Conservation (phyloP, 495 filamentous ascomycete genomes). For the Cercophora newfieldiana region DNA sequence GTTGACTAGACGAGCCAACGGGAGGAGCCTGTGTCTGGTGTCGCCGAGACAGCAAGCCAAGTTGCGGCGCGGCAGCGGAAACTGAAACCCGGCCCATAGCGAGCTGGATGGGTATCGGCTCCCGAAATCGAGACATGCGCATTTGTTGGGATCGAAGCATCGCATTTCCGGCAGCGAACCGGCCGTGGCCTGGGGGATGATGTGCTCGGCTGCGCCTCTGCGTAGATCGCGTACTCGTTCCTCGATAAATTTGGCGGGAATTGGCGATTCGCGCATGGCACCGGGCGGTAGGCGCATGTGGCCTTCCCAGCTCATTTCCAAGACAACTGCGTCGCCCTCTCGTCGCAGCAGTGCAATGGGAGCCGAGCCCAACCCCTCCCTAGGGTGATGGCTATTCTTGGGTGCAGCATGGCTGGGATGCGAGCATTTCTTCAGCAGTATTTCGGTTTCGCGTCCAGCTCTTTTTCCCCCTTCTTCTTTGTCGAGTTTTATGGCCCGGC, state of each 20-base stretch:
- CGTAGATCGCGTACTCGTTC: constrained; percentile 2
- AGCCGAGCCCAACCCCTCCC: neutral
- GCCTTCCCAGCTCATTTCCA: neutral
- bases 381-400: neutral
- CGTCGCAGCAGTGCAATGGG: neutral
- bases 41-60: neutral
- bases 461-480: neutral
- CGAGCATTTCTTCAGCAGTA: constrained; percentile 1
- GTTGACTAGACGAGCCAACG: neutral
- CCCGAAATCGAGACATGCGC: constrained; percentile 4
- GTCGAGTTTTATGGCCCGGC: neutral
- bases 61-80: neutral
- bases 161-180: constrained; percentile 2
- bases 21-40: neutral
- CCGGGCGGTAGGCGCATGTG: neutral
- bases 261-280: neutral
- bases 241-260: neutral
- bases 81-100: neutral
- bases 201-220: constrained; percentile 9
- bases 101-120: constrained; percentile 5
- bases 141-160: constrained; percentile 7
- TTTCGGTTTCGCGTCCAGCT: neutral
- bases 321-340: neutral
- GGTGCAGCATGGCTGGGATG: constrained; percentile 5
- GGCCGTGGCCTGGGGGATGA: neutral